Percentiles rank a stretch among this genome's conserved stretches.
These are phyloP conservation scores for Ogataea pilisensis DNA, from an alignment of 805 yeast species.

Conservation along the genomic window DNA sequence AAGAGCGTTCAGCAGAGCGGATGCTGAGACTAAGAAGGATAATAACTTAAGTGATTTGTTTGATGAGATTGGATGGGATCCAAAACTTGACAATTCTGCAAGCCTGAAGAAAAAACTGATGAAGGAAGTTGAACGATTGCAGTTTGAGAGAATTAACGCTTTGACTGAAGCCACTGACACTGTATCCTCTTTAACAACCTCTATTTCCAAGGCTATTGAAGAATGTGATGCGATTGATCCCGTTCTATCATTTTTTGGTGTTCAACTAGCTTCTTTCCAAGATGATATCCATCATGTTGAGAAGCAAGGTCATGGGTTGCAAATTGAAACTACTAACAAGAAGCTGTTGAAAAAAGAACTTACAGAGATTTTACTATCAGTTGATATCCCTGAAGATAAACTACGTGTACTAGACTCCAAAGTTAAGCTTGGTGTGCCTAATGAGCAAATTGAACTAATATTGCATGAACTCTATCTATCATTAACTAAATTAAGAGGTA, in stretches of 20 bases:
- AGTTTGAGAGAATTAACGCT: conserved; percentile 56
- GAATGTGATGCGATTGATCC: conserved; percentile 58
- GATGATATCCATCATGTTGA: conserved; percentile 71
- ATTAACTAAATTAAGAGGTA: conserved; percentile 54
- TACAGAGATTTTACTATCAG: conserved; percentile 63
- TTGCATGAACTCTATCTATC: conserved; percentile 60
- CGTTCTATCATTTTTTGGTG: conserved; percentile 49
- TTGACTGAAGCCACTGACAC: conserved; percentile 39
- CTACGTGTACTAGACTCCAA: conserved; percentile 44
- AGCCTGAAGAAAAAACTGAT: conserved; percentile 54
- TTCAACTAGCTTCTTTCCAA: conserved; percentile 59
- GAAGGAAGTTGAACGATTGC: conserved; percentile 56
- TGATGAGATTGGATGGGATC: conserved; percentile 75
- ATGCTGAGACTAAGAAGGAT: conserved; percentile 13
- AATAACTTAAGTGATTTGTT: conserved; percentile 58
- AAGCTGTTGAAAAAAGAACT: conserved; percentile 70
- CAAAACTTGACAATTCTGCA: conserved; percentile 54
- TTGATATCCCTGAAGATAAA: conserved; percentile 56
- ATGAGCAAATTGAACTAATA: conserved; percentile 47
- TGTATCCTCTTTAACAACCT: conserved; percentile 38
- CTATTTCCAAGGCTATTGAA: conserved; percentile 39
- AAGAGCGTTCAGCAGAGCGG: conserved; percentile 29
- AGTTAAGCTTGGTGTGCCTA: conserved; percentile 44
- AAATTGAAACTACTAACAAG: conserved; percentile 77
- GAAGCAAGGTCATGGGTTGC: conserved; percentile 73